Evolutionary conservation across 2,329 filamentous ascomycete species (phyloP), one percentile per base, ranked within the genome.

Genomic region (Aspergillus oerlinghausenensis): DNA sequence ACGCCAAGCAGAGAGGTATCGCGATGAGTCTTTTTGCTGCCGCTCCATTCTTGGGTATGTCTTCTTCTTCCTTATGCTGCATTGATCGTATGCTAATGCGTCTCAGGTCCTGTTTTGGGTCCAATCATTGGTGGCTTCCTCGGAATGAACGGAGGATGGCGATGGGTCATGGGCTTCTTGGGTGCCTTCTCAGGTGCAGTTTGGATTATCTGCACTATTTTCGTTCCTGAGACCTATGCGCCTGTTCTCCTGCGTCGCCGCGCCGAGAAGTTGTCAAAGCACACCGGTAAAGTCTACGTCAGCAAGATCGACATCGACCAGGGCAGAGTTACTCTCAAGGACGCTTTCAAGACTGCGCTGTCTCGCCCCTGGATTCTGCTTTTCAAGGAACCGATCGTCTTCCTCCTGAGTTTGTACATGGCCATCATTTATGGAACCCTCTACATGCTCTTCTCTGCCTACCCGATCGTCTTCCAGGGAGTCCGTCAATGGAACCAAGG

Each of bases 111-210:
- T 0, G 82, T 73, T 54, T 83, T 75, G 67, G 85, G 87, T 0
- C 88, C 88, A 1, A 84, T 89, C 49, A 81, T 82, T 6, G 85
- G 85, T 60, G 86, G 86, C 2, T 90, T 89, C 69, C 74, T 89
- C 1, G 84, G 84, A 9, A 79, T 85, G 68, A 77, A 80, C 2
- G 80, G 79, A 14, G 86, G 86, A 17, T 89, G 88, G 88, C 77
- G 85, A 64, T 89, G 87, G 88, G 82, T 89, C 23, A 78, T 83
- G 69, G 85, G 84, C 1, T 71, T 88, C 50, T 79, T 85, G 66
- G 79, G 82, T 51, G 83, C 85, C 58, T 86, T 89, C 68, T 85
- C 83, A 2, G 84, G 84, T 9, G 72, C 79, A 10, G 78, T 88
- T 51, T 87, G 83, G 72, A 66, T 75, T 25, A 21, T 67, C 2